Evolutionary conservation across 2,329 filamentous ascomycete genomes (phyloP), one percentile per base, ranked within the genome.

Genomic region (Thyridium curvatum): DNA sequence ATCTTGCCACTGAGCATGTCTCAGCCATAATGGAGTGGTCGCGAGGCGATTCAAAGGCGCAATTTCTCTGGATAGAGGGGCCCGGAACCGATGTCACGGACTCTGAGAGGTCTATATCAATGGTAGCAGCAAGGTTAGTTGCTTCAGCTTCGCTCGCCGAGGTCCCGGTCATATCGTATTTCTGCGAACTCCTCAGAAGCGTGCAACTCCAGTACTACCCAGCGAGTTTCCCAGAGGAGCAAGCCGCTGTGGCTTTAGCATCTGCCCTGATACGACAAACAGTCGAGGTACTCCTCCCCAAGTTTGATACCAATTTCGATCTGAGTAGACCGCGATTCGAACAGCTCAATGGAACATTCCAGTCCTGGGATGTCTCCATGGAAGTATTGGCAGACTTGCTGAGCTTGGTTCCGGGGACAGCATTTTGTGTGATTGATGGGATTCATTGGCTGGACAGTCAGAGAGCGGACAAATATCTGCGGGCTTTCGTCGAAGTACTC

Each of bases 11-110:
- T n/a, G n/a, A n/a, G n/a, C n/a, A n/a, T n/a, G n/a, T n/a, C n/a
- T n/a, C n/a, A n/a, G n/a, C n/a, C n/a, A n/a, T n/a, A n/a, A n/a
- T n/a, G n/a, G n/a, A n/a, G n/a, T n/a, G n/a, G n/a, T n/a, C n/a
- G n/a, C n/a, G n/a, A n/a, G n/a, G n/a, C n/a, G n/a, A n/a, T n/a
- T n/a, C n/a, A n/a, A n/a, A n/a, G n/a, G n/a, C n/a, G n/a, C n/a
- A n/a, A n/a, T n/a, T n/a, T 0, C 3, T 49, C 4, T 51, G 49
- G 49, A 12, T 51, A 2, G 40, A 49, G 1, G 46, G 44, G 0
- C 38, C 41, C 3, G 12, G 32, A 1, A 4, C 37, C 1, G 31
- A 37, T 9, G 13, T 12, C 13, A 31, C 37, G 2, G 37, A 40
- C 3, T n/a, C 18, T n/a, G 15, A 44, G 9, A 48, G 45, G 13